Conservation (phyloP, 2,329 filamentous ascomycete genomes). For the Xylaria sp. region DNA sequence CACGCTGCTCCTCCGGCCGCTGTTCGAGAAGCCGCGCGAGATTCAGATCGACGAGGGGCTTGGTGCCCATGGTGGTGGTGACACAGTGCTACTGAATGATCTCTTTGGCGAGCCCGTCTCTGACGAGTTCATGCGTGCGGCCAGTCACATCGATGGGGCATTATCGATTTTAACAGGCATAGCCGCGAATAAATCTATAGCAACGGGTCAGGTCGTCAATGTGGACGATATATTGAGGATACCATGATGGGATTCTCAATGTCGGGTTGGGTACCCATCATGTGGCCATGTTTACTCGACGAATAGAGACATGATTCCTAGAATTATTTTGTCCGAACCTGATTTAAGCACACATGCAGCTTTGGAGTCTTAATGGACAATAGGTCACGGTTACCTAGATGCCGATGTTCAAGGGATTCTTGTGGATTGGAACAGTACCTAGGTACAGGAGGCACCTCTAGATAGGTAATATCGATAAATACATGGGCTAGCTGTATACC, state of each 20-base stretch:
- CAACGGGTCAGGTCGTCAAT: conserved; percentile 60
- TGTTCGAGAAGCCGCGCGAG: conserved; percentile 63
- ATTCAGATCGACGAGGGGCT: conserved; percentile 57
- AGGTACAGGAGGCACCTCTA: not conserved
- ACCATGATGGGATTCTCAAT: conserved; percentile 28
- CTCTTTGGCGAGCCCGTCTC: conserved; percentile 59
- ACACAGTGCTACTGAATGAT: conserved; percentile 61
- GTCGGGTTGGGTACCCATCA: not conserved
- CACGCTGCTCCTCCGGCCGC: conserved; percentile 55
- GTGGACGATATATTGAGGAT: conserved; percentile 57
- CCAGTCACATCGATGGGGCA: conserved; percentile 64
- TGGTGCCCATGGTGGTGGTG: conserved; percentile 66
- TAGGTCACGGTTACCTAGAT: no score
- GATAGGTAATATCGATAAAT: not conserved
- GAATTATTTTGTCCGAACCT: no score
- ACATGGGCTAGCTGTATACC: not conserved
- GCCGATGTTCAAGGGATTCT: no score
- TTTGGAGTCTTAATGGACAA: no score
- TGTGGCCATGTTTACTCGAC: no score
- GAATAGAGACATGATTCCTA: no score
- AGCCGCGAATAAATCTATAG: conserved; percentile 62
- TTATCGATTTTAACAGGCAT: conserved; percentile 65
- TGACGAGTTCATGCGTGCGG: conserved; percentile 60
- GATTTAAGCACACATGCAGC: no score
- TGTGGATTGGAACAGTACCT: not conserved